Evolutionary conservation across 2,329 filamentous ascomycete species (phyloP).

Genomic region (Calonectria pseudoreteaudii): DNA sequence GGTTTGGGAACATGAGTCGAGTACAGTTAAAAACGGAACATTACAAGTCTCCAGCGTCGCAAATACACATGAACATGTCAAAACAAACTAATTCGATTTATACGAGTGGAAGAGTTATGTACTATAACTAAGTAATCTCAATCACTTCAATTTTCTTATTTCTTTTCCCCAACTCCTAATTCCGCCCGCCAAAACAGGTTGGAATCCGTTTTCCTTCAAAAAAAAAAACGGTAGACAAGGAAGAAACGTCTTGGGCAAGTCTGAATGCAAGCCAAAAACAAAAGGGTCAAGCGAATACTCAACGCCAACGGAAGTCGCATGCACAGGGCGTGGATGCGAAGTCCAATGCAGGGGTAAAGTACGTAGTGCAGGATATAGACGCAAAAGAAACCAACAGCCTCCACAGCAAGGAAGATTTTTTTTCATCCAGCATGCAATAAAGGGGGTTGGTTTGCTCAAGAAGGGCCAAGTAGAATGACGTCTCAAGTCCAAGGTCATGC

Average conservation of each 20-base stretch:
- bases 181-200: conserved; percentile 12
- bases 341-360: conserved; percentile 9
- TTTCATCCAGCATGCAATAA: conserved; percentile 16
- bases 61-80: neutral
- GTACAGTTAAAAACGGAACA: neutral
- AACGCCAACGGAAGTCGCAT: conserved; percentile 9
- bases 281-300: conserved; percentile 1
- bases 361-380: conserved; percentile 6
- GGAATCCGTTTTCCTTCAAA: conserved; percentile 13
- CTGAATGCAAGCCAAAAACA: conserved; percentile 15
- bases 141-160: conserved; percentile 12
- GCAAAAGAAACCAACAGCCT: conserved; percentile 15
- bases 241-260: conserved; percentile 10
- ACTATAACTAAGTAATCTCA: conserved; percentile 5
- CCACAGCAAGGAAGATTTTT: neutral
- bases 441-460: conserved; percentile 10
- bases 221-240: conserved; percentile 12
- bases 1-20: neutral
- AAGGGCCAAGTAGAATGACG: conserved; percentile 16
- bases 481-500: conserved; percentile 7
- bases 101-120: conserved; percentile 5
- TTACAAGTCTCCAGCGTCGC: neutral
- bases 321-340: conserved; percentile 3
- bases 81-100: neutral
- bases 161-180: conserved; percentile 23